Percentiles rank a stretch among this genome's conserved stretches.
Evolutionary conservation across 768 basidiomycete species (phyloP).

Genomic region (Mycena sanguinolenta): DNA sequence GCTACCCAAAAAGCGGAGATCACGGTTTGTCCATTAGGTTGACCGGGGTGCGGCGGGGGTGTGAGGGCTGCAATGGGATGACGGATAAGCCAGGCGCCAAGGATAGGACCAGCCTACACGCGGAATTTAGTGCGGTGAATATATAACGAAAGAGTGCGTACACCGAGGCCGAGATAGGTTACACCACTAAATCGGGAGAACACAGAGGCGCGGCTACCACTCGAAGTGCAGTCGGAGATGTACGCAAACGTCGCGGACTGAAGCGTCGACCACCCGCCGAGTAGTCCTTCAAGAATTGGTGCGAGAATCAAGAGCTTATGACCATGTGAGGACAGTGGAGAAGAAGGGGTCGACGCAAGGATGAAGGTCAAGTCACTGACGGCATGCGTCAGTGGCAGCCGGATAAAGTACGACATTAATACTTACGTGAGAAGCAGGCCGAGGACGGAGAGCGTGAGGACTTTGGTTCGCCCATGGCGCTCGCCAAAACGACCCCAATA

Average conservation of each 20-base stretch:
- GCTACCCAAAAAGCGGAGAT: conserved; percentile 67
- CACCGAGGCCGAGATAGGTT: conserved; percentile 80
- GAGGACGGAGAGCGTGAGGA: conserved; percentile 78
- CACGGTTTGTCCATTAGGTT: conserved; percentile 47
- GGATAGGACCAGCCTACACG: conserved; percentile 69
- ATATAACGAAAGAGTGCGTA: conserved; percentile 12
- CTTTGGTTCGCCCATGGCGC: conserved; percentile 80
- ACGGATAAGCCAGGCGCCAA: conserved; percentile 70
- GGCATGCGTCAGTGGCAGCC: conserved; percentile 19
- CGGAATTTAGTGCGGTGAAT: not conserved
- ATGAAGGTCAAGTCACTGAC: conserved; percentile 86
- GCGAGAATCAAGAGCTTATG: conserved; percentile 87
- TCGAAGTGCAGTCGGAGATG: conserved; percentile 86
- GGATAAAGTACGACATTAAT: conserved; percentile 35
- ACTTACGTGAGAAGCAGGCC: conserved; percentile 60
- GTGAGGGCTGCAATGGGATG: conserved; percentile 48
- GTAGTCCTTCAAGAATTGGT: conserved; percentile 83
- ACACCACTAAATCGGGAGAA: conserved; percentile 85
- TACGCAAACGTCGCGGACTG: conserved; percentile 86
- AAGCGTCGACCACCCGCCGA: conserved; percentile 88
- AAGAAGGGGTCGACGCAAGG: conserved; percentile 82
- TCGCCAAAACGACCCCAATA: conserved; percentile 93
- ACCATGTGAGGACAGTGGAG: conserved; percentile 73
- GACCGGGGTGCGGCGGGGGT: conserved; percentile 30
- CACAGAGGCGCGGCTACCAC: conserved; percentile 81